A percentile compares a stretch with the other conserved stretches of the same genome.
These are phyloP conservation scores for Coccomyxa sp. DNA, from an alignment of 139 green algal genomes.

Conservation along the genomic window DNA sequence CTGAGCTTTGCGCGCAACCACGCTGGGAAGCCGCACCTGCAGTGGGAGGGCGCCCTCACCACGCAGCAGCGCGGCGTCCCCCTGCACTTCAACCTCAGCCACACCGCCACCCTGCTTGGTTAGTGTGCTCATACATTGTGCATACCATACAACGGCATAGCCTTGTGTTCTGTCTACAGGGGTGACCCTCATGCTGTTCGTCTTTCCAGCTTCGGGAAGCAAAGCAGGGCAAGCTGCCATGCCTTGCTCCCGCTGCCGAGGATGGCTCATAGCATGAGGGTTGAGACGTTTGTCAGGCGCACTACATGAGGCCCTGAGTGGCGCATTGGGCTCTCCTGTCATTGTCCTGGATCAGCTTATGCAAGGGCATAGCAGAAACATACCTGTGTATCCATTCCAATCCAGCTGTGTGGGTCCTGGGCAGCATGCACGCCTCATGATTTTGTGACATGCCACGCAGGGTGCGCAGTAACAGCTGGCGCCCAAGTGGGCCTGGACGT, in stretches of 20 bases:
- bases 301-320: too few species aligned
- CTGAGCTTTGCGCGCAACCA: slow-evolving; percentile 32
- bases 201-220: background rate
- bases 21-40: slow-evolving; percentile 49
- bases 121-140: background rate
- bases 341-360: background rate
- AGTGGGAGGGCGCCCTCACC: background rate
- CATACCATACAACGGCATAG: background rate
- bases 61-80: background rate
- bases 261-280: background rate
- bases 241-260: background rate
- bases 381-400: background rate
- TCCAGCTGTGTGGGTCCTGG: slow-evolving; percentile 4
- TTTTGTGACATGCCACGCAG: slow-evolving; percentile 9
- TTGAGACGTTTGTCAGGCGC: too few species aligned
- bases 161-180: background rate
- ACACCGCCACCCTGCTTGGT: slow-evolving; percentile 47
- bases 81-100: slow-evolving; percentile 61
- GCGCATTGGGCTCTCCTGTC: background rate
- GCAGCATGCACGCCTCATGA: background rate
- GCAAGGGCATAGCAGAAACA: background rate
- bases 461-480: slow-evolving; percentile 25
- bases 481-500: slow-evolving; percentile 63
- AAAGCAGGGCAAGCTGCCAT: background rate
- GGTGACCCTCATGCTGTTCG: background rate